These are phyloP conservation scores for Zygosaccharomyces rouxii DNA, from an alignment of 805 yeast genomes.

Conservation along the genomic window DNA sequence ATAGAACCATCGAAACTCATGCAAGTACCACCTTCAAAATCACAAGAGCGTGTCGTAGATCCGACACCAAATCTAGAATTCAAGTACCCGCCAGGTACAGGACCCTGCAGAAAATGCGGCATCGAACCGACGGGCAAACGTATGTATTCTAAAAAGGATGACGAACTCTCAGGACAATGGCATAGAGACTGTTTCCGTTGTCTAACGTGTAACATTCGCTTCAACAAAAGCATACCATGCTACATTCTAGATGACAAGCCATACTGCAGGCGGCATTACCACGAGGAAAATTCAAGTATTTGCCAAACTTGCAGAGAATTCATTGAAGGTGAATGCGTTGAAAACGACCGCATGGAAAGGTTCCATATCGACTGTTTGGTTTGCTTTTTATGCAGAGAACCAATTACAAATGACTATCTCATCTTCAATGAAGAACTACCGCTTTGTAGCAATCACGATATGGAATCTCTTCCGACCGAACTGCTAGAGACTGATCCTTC, in stretches of 20 bases:
- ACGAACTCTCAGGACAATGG: conserved; percentile 90
- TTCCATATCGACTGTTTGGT: conserved; percentile 73
- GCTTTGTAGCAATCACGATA: conserved; percentile 31
- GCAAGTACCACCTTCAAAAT: not conserved
- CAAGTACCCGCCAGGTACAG: conserved; percentile 55
- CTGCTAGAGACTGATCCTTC: conserved; percentile 9
- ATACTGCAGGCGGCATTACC: conserved; percentile 75
- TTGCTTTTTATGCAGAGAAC: conserved; percentile 56
- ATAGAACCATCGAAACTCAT: not conserved
- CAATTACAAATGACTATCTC: conserved; percentile 51
- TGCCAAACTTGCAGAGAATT: conserved; percentile 70
- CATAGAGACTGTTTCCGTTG: conserved; percentile 84
- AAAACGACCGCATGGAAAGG: conserved; percentile 62
- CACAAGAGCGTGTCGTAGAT: conserved; percentile 1
- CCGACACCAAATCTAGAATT: conserved; percentile 1
- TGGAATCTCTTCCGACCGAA: conserved; percentile 19
- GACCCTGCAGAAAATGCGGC: conserved; percentile 77
- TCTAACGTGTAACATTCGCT: conserved; percentile 51
- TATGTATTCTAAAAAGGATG: conserved; percentile 71
- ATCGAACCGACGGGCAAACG: conserved; percentile 55
- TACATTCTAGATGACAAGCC: conserved; percentile 79
- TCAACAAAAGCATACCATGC: conserved; percentile 58
- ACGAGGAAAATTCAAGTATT: conserved; percentile 65
- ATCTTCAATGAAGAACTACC: conserved; percentile 29
- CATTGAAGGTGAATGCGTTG: conserved; percentile 88